phyloP scores from a whole-genome alignment of 1,284 basidiomycete species.

The Fomitopsis palustris region DNA sequence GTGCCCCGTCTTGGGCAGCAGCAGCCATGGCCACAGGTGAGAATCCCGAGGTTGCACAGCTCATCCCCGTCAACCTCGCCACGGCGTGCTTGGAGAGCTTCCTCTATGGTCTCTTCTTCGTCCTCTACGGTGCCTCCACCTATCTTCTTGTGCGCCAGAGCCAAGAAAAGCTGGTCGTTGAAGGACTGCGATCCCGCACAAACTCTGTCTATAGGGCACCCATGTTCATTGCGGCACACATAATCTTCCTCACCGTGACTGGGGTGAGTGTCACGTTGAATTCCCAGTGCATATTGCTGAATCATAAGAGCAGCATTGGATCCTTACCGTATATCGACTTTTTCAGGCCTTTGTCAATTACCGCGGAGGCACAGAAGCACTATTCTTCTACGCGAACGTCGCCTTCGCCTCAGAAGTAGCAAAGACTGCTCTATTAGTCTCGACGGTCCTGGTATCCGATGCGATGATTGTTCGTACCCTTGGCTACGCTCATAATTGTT shows the following conservation, averaged over 20 bases:
- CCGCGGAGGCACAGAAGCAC: not conserved
- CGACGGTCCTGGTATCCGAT: slow-evolving; percentile 1
- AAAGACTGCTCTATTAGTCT: slow-evolving; percentile 3
- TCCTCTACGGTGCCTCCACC: slow-evolving; percentile 1
- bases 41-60: not conserved
- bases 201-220: not conserved
- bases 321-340: not conserved
- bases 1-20: not conserved
- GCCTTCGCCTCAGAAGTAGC: slow-evolving; percentile 1
- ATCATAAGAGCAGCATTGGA: not conserved
- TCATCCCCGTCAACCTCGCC: slow-evolving; percentile 6
- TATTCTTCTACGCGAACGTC: not conserved
- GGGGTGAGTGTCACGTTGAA: not conserved
- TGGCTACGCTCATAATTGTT: not conserved
- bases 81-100: slow-evolving; percentile 4
- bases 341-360: slow-evolving; percentile 6
- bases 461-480: not conserved
- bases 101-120: slow-evolving; percentile 5
- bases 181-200: not conserved
- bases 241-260: slow-evolving; percentile 7
- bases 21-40: slow-evolving; percentile 4
- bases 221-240: slow-evolving; percentile 4
- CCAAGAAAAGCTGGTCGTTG: not conserved
- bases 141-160: not conserved
- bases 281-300: not conserved